phyloP scores from a whole-genome alignment of 2,329 filamentous ascomycete species.

The Bimuria novae-zelandiae region DNA sequence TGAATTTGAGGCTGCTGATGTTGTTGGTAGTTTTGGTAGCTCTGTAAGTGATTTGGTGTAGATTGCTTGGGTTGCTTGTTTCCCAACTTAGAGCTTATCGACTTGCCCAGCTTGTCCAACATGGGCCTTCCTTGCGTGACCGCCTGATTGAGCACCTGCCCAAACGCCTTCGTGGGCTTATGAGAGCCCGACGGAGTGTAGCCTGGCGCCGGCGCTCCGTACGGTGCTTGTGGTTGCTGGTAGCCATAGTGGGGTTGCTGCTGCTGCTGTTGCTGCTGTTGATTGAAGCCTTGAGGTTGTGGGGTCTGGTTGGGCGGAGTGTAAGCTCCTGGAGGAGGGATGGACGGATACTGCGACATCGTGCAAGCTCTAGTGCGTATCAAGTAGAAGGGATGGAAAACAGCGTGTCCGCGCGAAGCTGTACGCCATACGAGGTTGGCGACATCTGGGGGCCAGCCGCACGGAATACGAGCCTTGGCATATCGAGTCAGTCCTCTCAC shows the following conservation, averaged over 20 bases:
- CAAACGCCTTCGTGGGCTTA: conserved; percentile 30
- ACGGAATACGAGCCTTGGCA: conserved; percentile 11
- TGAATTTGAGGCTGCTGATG: conserved; percentile 30
- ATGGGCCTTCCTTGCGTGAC: conserved; percentile 44
- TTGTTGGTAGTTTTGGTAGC: conserved; percentile 39
- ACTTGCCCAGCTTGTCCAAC: conserved; percentile 43
- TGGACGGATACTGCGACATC: conserved; percentile 42
- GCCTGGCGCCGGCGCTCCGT: conserved; percentile 22
- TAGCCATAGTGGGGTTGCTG: conserved; percentile 24
- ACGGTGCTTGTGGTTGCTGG: conserved; percentile 21
- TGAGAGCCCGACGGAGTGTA: conserved; percentile 20
- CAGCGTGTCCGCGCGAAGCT: neutral
- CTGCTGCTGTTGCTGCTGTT: conserved; percentile 30
- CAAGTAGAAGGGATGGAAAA: neutral
- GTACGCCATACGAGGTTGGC: conserved; percentile 3
- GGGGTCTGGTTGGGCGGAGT: conserved; percentile 25
- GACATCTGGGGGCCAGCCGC: conserved; percentile 3
- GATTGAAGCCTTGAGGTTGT: conserved; percentile 22
- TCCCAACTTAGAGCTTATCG: conserved; percentile 40
- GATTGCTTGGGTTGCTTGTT: conserved; percentile 27
- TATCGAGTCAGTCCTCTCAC: neutral
- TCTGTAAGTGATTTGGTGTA: conserved; percentile 36
- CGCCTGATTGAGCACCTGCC: conserved; percentile 42
- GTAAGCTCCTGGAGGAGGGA: conserved; percentile 35
- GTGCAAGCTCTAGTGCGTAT: neutral